Base-by-base conservation (phyloP, 2,329 filamentous ascomycete genomes). In the Scedosporium minutisporum region DNA sequence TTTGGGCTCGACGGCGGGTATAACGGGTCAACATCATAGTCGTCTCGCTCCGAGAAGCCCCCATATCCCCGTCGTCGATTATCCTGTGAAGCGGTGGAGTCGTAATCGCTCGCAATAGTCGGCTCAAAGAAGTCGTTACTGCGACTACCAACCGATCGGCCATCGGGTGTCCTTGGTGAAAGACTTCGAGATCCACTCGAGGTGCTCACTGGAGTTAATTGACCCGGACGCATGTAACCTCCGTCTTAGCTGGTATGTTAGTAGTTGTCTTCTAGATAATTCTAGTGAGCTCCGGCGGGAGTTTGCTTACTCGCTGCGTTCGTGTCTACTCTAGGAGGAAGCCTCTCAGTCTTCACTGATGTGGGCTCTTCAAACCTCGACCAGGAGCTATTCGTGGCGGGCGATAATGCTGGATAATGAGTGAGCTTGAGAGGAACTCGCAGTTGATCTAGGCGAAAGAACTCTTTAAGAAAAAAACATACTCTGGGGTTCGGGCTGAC, bases 141-240 rank as follows among this genome's bases (percentile, higher is more conserved):
- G 33, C 70, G 77, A 71, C 74, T 75, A 69, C 70, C 74, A 64
- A 70, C 78, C 68, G 71, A 79, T 60, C 74, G 74, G 60, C 71
- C 78, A 63, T 74, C 77, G 27, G 83, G 80, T 14, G 83, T 85
- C 62, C 80, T 77, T 6, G 88, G 87, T n/a, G 89, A 90, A 27
- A 82, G 77, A 63, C 81, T 83, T 65, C 79, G 81, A 48, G 85
- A 86, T 60, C 81, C 82, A 67, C 81, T 82, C 23, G 80, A 80
- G 63, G 80, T 80, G 72, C 86, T 90, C 59, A 82, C 76, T 59
- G 87, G 87, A 10, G 87, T 90, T 63, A 87, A 74, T 71, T 87
- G 80, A 61, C 80, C 82, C 60, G 81, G 78, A 46, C 77, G 81
- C 64, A 79, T 69, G 67, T 80, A 87, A 25, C 41, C 44, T 12